Evolutionary conservation across 2,329 filamentous ascomycete genomes (phyloP).

Genomic region (Colletotrichum destructivum): DNA sequence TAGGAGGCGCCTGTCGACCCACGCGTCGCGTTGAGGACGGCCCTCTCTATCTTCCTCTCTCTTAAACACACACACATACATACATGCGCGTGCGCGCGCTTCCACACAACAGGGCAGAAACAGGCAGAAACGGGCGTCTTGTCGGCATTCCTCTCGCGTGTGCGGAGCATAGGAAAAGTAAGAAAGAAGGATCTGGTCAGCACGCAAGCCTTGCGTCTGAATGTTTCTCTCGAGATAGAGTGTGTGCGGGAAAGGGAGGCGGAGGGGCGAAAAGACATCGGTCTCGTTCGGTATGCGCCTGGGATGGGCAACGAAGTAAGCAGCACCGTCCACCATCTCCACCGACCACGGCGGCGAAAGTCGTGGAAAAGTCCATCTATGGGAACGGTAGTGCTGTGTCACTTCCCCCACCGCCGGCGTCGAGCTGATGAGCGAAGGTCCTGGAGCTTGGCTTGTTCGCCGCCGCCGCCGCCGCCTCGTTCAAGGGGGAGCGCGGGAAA

Average conservation of each 20-base stretch:
- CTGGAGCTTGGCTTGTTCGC: neutral
- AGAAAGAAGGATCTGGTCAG: neutral
- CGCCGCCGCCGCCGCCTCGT: conserved; percentile 19
- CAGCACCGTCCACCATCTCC: neutral
- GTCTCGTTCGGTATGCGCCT: conserved; percentile 13
- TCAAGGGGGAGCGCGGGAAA: conserved; percentile 7
- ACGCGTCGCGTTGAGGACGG: conserved; percentile 25
- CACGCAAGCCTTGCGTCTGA: neutral
- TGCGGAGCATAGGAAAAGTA: conserved; percentile 9
- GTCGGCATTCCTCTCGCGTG: conserved; percentile 22
- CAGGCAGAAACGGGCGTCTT: neutral
- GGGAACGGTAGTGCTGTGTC: conserved; percentile 24
- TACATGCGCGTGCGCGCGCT: too few relatives aligned
- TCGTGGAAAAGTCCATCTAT: neutral
- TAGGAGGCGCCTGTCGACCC: neutral
- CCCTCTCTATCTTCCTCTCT: neutral
- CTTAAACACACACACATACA: too few relatives aligned
- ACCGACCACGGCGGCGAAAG: neutral
- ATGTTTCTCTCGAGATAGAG: neutral
- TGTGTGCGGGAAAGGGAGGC: too few relatives aligned
- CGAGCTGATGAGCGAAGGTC: conserved; percentile 32
- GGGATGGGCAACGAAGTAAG: neutral
- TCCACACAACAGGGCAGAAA: neutral
- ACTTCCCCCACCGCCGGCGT: neutral
- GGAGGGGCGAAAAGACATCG: conserved; percentile 1